Evolutionary conservation across 352 stramenopile genomes (phyloP), one percentile per base, ranked within the genome.

Genomic region (Globisporangium echinulatum): DNA sequence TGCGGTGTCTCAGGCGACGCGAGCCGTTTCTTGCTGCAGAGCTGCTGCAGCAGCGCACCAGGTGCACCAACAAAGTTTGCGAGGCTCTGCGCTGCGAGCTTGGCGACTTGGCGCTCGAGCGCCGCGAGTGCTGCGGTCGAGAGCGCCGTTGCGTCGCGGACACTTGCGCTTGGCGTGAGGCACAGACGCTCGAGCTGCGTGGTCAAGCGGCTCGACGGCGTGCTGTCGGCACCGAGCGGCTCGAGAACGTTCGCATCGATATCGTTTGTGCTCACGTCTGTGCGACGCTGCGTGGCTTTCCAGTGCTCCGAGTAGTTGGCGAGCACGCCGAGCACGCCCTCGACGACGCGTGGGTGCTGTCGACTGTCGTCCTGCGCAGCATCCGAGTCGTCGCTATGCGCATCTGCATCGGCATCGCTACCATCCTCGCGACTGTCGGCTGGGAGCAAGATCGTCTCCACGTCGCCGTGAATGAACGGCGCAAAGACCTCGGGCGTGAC

Each of bases 1-100:
- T 63, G 60, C 15, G 58, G 19, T 11, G 61, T n/a, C 17, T 64
- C 58, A 8, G 63, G 62, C 7, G 62, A 67, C 0, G 49, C 58
- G 6, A 90, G 61, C 0, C 71, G 65, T 46, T 85, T 75, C 48
- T 85, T 85, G 10, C 68, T 67, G 48, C 73, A 86, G n/a, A 93
- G 50, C 54, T 75, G 77, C 5, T 54, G 57, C 2, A 90, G 59
- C 17, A 92, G 11, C 77, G 75, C 7, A 63, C 54, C 15, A 66
- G 37, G 5, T 8, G 7, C 11, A 13, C 65, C 66, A 40, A 72
- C 80, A 46, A 81, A 89, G 52, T 87, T 72, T 0, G 75, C 72
- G 25, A 92, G 59, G 5, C 58, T 60, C 43, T 74, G 59, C 7
- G 82, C 78, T 5, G 82, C 69, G 38, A 85, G 72, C 58, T 88